Conservation (phyloP, 176 grass and related monocot species). For the Phoenix roebelenii region DNA sequence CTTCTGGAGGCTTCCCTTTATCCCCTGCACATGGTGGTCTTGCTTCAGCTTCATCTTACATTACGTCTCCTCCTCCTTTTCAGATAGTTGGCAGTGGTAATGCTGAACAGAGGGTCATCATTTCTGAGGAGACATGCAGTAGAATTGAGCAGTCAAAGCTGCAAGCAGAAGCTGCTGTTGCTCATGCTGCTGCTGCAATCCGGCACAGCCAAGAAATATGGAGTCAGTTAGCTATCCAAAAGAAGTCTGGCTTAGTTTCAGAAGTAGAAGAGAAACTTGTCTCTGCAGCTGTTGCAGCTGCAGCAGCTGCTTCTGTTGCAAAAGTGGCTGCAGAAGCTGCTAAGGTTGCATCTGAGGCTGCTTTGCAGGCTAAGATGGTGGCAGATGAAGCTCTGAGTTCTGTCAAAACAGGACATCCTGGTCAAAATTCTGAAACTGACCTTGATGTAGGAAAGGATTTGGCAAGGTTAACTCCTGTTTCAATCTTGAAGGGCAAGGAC, state of each 20-base stretch:
- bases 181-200: constrained; percentile 43
- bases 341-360: constrained; percentile 80
- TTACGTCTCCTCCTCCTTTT: constrained; percentile 34
- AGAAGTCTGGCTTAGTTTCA: constrained; percentile 38
- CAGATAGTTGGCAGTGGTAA: constrained; percentile 26
- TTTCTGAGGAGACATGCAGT: constrained; percentile 35
- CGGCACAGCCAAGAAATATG: constrained; percentile 67
- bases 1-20: constrained; percentile 34
- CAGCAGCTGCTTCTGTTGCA: constrained; percentile 81
- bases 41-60: constrained; percentile 40
- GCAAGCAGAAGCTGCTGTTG: constrained; percentile 53
- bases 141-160: constrained; percentile 60
- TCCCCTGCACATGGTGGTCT: constrained; percentile 31
- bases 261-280: constrained; percentile 74
- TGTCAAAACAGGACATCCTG: constrained; percentile 15
- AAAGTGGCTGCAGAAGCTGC: constrained; percentile 84
- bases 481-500: constrained; percentile 44
- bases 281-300: constrained; percentile 72
- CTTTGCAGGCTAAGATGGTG: constrained; percentile 89
- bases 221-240: constrained; percentile 43
- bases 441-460: constrained; percentile 27
- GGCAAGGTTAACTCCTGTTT: constrained; percentile 25
- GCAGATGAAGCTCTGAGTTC: constrained; percentile 64
- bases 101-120: constrained; percentile 32
- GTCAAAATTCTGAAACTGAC: constrained; percentile 15